These are phyloP conservation scores for Aspergillus baeticus DNA, from an alignment of 495 filamentous ascomycete species.

Conservation along the genomic window DNA sequence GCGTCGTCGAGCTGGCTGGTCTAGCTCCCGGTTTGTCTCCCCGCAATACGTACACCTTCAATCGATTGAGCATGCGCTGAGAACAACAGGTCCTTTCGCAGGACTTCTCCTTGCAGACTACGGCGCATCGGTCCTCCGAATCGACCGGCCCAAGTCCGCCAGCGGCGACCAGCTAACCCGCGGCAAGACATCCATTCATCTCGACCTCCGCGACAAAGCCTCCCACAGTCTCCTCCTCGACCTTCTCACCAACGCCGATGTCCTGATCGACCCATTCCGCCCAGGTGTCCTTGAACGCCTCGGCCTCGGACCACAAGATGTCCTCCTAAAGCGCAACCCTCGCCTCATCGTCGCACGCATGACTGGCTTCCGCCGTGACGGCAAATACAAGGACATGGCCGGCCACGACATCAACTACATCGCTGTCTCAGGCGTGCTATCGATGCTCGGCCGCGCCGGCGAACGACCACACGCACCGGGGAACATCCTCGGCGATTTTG, in stretches of 20 bases:
- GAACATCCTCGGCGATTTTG: slow-evolving; percentile 89
- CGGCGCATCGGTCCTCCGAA: slow-evolving; percentile 81
- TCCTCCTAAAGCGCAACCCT: slow-evolving; percentile 67
- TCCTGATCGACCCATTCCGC: slow-evolving; percentile 91
- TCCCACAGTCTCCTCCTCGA: slow-evolving; percentile 64
- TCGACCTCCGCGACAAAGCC: slow-evolving; percentile 69
- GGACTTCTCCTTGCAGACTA: slow-evolving; percentile 87
- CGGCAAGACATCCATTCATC: slow-evolving; percentile 71
- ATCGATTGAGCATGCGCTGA: slow-evolving; percentile 3
- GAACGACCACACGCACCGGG: slow-evolving; percentile 74
- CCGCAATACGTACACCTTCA: neutral
- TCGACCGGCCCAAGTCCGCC: slow-evolving; percentile 63
- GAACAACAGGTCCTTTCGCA: slow-evolving; percentile 70
- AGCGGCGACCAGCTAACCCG: slow-evolving; percentile 68
- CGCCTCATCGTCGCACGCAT: slow-evolving; percentile 78
- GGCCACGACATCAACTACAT: slow-evolving; percentile 99
- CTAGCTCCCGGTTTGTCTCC: slow-evolving; percentile 70
- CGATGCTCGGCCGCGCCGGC: slow-evolving; percentile 66
- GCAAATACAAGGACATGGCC: slow-evolving; percentile 81
- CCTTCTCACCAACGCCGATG: slow-evolving; percentile 62
- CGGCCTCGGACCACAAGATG: slow-evolving; percentile 62
- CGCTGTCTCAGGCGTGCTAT: slow-evolving; percentile 77
- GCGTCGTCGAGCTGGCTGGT: slow-evolving; percentile 86
- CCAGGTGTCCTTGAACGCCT: slow-evolving; percentile 86
- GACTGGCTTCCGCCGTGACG: slow-evolving; percentile 86